These are phyloP conservation scores for Apiotrichum veenhuisii DNA, from an alignment of 1,284 basidiomycete species.

Conservation along the genomic window DNA sequence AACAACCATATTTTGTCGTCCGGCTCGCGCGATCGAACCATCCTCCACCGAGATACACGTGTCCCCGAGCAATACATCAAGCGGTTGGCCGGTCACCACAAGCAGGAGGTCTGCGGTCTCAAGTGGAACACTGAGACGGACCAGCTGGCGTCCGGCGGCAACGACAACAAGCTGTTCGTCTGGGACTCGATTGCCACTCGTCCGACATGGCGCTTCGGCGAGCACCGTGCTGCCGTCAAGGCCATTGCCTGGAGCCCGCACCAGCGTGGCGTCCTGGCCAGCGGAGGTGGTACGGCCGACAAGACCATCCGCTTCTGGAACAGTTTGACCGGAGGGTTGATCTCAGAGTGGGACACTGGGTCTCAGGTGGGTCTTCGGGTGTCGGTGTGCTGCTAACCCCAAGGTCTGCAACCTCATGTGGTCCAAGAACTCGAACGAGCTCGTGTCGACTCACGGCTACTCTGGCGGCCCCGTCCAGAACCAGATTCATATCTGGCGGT, in stretches of 20 bases:
- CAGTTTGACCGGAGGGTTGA: slow-evolving; percentile 75
- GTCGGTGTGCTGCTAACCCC: background rate
- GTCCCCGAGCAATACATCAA: slow-evolving; percentile 67
- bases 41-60: slow-evolving; percentile 89
- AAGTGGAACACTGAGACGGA: slow-evolving; percentile 77
- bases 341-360: slow-evolving; percentile 84
- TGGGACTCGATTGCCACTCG: slow-evolving; percentile 70
- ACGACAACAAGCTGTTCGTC: slow-evolving; percentile 97
- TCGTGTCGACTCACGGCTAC: slow-evolving; percentile 97
- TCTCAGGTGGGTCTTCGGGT: slow-evolving; percentile 66
- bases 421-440: slow-evolving; percentile 92
- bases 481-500: slow-evolving; percentile 98
- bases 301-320: slow-evolving; percentile 99
- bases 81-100: slow-evolving; percentile 69
- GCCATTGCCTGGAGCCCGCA: slow-evolving; percentile 98
- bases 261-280: slow-evolving; percentile 82
- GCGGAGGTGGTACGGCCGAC: slow-evolving; percentile 96
- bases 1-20: slow-evolving; percentile 83
- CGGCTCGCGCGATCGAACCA: slow-evolving; percentile 84
- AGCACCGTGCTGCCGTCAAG: slow-evolving; percentile 95
- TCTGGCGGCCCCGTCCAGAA: slow-evolving; percentile 91
- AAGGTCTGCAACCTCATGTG: slow-evolving; percentile 97
- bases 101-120: slow-evolving; percentile 94
- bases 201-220: slow-evolving; percentile 89
- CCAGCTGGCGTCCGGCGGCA: slow-evolving; percentile 88